Conservation (phyloP, 306 rosid genomes). For the Glycine latifolia region DNA sequence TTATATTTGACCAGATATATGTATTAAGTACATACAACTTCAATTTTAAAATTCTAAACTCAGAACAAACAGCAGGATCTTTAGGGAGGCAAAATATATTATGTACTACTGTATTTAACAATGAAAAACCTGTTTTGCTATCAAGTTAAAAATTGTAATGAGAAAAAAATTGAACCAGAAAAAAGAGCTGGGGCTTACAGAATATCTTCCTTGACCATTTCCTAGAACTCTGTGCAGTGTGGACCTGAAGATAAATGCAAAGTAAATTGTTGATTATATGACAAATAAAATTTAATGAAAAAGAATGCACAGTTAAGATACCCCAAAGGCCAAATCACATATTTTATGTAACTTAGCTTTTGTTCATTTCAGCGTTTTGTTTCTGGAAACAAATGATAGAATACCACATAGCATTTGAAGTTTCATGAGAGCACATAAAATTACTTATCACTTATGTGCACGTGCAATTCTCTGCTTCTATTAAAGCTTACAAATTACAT, state of each 20-base stretch:
- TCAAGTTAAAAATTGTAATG: background rate
- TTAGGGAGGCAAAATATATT: background rate
- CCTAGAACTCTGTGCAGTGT: slow-evolving; percentile 92
- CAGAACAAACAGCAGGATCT: background rate
- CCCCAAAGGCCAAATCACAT: slow-evolving; percentile 22
- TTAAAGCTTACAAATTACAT: background rate
- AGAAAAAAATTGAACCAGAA: slow-evolving; percentile 1
- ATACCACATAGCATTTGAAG: background rate
- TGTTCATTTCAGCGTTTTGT: background rate
- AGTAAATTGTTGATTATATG: slow-evolving; percentile 22
- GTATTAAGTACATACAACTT: background rate
- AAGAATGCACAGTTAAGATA: background rate
- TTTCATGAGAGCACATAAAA: background rate
- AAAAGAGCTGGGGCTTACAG: slow-evolving; percentile 61
- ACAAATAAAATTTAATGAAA: slow-evolving; percentile 15
- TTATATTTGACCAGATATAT: background rate
- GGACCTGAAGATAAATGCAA: slow-evolving; percentile 68
- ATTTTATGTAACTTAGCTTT: background rate
- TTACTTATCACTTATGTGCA: background rate
- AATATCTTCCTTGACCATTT: slow-evolving; percentile 84
- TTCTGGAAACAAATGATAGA: background rate
- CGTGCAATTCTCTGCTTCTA: background rate
- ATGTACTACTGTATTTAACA: background rate
- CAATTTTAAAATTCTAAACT: background rate
- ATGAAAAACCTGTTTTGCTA: background rate